Conservation (phyloP, 371 early-diverging fungal species). For the Saksenaea vasiformis region DNA sequence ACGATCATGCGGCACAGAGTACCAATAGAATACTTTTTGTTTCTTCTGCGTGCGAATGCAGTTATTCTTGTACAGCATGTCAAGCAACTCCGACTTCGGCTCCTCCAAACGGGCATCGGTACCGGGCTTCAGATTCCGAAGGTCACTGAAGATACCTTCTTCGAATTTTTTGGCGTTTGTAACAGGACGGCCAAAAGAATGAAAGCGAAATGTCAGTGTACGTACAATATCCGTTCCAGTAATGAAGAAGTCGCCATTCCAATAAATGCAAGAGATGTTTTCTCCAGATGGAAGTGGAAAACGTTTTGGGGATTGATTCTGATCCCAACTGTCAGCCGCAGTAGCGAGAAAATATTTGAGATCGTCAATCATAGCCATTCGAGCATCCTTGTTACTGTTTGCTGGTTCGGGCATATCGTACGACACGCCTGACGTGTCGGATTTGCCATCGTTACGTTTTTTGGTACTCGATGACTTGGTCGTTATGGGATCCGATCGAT, state of each 20-base stretch:
- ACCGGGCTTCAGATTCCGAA: conserved; percentile 98
- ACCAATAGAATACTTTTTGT: conserved; percentile 99
- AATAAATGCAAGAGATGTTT: conserved; percentile 86
- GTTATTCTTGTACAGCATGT: conserved; percentile 96
- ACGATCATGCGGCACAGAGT: conserved; percentile 96
- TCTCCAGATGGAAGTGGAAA: conserved; percentile 86
- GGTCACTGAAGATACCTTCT: conserved; percentile 98
- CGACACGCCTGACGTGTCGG: conserved; percentile 1
- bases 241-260: conserved; percentile 91
- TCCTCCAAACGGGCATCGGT: conserved; percentile 96
- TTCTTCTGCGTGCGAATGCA: conserved; percentile 99
- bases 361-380: conserved; percentile 53
- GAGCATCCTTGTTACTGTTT: conserved; percentile 20
- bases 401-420: conserved; percentile 26
- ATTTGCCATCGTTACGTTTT: background rate
- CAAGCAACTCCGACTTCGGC: conserved; percentile 96
- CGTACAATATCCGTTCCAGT: conserved; percentile 99
- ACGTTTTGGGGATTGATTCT: background rate
- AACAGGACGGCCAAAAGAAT: conserved; percentile 90
- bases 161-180: conserved; percentile 97
- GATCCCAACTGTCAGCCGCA: conserved; percentile 63
- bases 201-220: conserved; percentile 92
- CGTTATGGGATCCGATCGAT: conserved; percentile 14
- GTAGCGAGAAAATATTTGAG: conserved; percentile 62
- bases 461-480: conserved; percentile 6